These are phyloP conservation scores for Phycomyces nitens DNA, from an alignment of 192 early-diverging fungal genomes.

Conservation along the genomic window DNA sequence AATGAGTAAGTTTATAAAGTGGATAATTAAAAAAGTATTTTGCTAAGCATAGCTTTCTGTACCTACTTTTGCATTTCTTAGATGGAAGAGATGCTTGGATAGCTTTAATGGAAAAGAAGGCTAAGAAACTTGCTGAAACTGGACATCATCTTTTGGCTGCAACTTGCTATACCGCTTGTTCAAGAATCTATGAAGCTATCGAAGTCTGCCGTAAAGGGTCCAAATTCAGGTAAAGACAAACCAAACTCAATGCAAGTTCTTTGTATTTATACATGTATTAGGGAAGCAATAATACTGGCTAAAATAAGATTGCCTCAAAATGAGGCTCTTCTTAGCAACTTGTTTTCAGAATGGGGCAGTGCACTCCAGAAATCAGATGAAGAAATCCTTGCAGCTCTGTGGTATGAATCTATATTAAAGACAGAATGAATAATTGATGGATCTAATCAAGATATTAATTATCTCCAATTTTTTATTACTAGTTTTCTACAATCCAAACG, in stretches of 20 bases:
- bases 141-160: constrained; percentile 40
- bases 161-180: constrained; percentile 40
- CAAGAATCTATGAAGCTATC: constrained; percentile 42
- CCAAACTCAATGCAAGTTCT: background rate
- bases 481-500: constrained; percentile 10
- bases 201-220: constrained; percentile 35
- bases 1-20: constrained; percentile 38
- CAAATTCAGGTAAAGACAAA: constrained; percentile 33
- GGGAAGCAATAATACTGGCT: constrained; percentile 35
- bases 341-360: constrained; percentile 30
- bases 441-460: too few species aligned
- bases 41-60: too few species aligned
- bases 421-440: too few species aligned
- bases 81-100: constrained; percentile 45
- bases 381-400: constrained; percentile 28
- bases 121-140: constrained; percentile 32
- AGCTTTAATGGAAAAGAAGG: constrained; percentile 34
- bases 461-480: background rate
- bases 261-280: background rate
- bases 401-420: constrained; percentile 17
- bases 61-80: background rate
- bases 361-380: constrained; percentile 21
- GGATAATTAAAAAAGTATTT: background rate
- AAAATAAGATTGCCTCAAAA: constrained; percentile 25
- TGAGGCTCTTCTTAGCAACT: constrained; percentile 20